Evolutionary conservation across 768 basidiomycete genomes (phyloP).

Genomic region (Chalciporus piperatus): DNA sequence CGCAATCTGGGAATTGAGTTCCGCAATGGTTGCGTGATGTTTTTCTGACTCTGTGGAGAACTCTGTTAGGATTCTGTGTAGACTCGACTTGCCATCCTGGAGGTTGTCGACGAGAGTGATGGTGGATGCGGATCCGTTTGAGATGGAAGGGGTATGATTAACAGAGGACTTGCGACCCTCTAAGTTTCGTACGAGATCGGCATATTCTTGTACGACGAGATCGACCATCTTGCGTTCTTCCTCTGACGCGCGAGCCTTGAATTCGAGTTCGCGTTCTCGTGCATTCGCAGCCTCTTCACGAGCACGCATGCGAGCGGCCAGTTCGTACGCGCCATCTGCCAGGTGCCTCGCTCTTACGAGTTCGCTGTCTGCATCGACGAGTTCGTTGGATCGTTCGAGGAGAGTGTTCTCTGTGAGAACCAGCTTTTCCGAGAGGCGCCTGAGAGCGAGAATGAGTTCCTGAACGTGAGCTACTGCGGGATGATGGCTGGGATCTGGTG

Average conservation of each 20-base stretch:
- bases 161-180: slow-evolving; percentile 44
- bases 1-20: slow-evolving; percentile 45
- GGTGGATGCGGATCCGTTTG: slow-evolving; percentile 16
- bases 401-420: slow-evolving; percentile 57
- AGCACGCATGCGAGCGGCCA: slow-evolving; percentile 51
- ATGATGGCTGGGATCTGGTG: slow-evolving; percentile 44
- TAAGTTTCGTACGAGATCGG: slow-evolving; percentile 65
- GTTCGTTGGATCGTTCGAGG: slow-evolving; percentile 45
- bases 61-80: slow-evolving; percentile 49
- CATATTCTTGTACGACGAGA: slow-evolving; percentile 67
- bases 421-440: slow-evolving; percentile 68
- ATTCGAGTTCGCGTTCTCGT: slow-evolving; percentile 48
- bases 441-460: slow-evolving; percentile 65
- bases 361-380: slow-evolving; percentile 44
- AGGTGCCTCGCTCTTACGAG: slow-evolving; percentile 39
- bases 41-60: slow-evolving; percentile 47
- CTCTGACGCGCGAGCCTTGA: slow-evolving; percentile 45
- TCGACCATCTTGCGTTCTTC: slow-evolving; percentile 63
- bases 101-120: slow-evolving; percentile 37
- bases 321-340: slow-evolving; percentile 52
- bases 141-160: slow-evolving; percentile 2
- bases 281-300: slow-evolving; percentile 51
- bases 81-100: slow-evolving; percentile 44
- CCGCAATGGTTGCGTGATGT: slow-evolving; percentile 42
- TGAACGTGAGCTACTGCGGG: slow-evolving; percentile 39